Conservation (phyloP, 208 protist species). For the Trypanosoma mega region DNA sequence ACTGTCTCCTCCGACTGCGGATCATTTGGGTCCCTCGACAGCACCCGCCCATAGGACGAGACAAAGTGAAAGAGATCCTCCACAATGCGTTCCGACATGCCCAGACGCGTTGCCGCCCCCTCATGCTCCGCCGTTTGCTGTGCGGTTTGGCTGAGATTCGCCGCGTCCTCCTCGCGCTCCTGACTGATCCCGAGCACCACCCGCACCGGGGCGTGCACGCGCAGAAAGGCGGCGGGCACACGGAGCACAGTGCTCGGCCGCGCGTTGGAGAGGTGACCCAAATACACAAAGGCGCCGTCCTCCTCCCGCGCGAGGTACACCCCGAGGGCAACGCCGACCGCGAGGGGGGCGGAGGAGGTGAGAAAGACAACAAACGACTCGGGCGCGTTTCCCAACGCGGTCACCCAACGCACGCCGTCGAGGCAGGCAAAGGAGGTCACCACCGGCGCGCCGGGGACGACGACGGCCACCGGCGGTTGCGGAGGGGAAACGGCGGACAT, state of each 20-base stretch:
- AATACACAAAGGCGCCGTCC: slow-evolving; percentile 55
- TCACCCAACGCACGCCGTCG: slow-evolving; percentile 46
- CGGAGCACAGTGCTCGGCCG: slow-evolving; percentile 55
- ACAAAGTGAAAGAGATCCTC: slow-evolving; percentile 78
- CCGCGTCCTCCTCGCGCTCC: slow-evolving; percentile 48
- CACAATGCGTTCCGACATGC: slow-evolving; percentile 64
- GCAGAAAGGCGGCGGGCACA: slow-evolving; percentile 40
- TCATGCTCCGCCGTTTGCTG: slow-evolving; percentile 44
- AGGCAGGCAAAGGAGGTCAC: slow-evolving; percentile 41
- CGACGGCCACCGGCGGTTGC: slow-evolving; percentile 44
- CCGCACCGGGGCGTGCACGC: slow-evolving; percentile 26
- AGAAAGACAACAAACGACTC: slow-evolving; percentile 72
- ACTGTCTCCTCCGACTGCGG: slow-evolving; percentile 53
- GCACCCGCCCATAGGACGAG: slow-evolving; percentile 44
- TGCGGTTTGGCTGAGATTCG: slow-evolving; percentile 48
- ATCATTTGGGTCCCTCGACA: slow-evolving; percentile 7
- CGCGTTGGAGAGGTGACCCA: slow-evolving; percentile 59
- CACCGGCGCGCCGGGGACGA: slow-evolving; percentile 65
- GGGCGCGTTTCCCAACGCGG: slow-evolving; percentile 45
- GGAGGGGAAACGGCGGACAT: not conserved
- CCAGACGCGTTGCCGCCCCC: slow-evolving; percentile 51
- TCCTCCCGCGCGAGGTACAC: slow-evolving; percentile 65
- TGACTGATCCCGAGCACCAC: slow-evolving; percentile 64
- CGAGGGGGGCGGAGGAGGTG: slow-evolving; percentile 42
- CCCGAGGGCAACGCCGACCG: slow-evolving; percentile 38